Evolutionary conservation across 1,284 basidiomycete species (phyloP), one percentile per base, ranked within the genome.

Genomic region (Cutaneotrichosporon curvatum): DNA sequence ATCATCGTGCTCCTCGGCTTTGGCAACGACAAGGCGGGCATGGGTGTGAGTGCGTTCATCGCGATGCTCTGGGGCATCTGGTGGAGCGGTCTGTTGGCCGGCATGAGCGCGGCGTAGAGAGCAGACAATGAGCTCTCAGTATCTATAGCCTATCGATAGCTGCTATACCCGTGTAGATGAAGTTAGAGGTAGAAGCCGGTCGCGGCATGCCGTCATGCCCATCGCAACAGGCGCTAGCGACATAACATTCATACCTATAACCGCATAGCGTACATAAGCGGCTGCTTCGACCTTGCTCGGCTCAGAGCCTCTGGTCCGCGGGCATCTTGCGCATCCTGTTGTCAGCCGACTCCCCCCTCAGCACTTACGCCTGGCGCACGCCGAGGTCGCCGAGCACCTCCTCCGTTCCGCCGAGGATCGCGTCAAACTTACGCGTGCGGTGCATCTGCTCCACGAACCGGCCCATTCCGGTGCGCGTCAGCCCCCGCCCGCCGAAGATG

Each of bases 351-450:
- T 10, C 47, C 9, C 23, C 22, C 8, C 15, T 16, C 11, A 5
- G 8, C 21, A 63, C 65, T 60, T 45, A 67, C 58, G 74, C 74
- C 62, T 76, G 75, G 52, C 75, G 64, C 32, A 77, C 74, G 47
- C 75, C 76, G 28, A 78, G 59, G 60, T 78, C 76, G 31, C 71
- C 74, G 8, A 78, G 57, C 5, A 78, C 68, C 59, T 77, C 72
- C 50, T 68, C 68, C 0, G 70, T 65, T 4, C 72, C 72, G 40
- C 72, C 72, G 9, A 67, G 48, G 47, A 90, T 84, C 37, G 88
- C 84, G 48, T 87, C 87, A 58, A 94, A 84, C 75, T 92, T 92
- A 69, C 92, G 89, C 5, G 73, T 76, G 32, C 75, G 59, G 58
- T 73, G 67, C 65, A 75, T 75, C 58, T 70, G 68, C 64, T 77